Evolutionary conservation across 176 grass and related monocot genomes (phyloP).

Genomic region (Carex pumila): DNA sequence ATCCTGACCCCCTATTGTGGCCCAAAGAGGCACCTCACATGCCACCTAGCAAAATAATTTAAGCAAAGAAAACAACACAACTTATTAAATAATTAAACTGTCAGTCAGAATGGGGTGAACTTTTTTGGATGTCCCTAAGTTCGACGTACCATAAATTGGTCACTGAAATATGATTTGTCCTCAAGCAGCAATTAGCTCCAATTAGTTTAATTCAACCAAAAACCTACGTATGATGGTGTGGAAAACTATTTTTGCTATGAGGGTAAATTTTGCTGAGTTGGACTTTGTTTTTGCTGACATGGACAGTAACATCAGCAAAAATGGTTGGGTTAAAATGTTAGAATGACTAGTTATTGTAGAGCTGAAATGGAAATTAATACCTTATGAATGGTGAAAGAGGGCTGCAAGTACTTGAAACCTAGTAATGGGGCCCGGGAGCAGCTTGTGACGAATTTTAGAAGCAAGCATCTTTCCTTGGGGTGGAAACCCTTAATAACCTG

Average conservation of each 20-base stretch:
- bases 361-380: slow-evolving; percentile 25
- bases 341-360: background rate
- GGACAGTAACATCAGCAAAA: background rate
- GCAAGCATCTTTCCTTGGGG: slow-evolving; percentile 70
- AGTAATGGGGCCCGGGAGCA: slow-evolving; percentile 93
- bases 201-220: background rate
- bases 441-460: slow-evolving; percentile 92
- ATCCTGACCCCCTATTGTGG: slow-evolving; percentile 86
- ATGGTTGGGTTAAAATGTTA: background rate
- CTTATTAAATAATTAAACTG: background rate
- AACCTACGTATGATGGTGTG: background rate
- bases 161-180: background rate
- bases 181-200: background rate
- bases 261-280: background rate
- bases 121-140: background rate
- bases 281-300: background rate
- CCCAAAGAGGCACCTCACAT: slow-evolving; percentile 86
- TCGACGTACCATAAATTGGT: background rate
- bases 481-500: slow-evolving; percentile 85
- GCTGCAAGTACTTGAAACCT: slow-evolving; percentile 90
- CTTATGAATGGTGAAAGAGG: slow-evolving; percentile 95
- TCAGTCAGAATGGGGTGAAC: background rate
- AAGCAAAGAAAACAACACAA: background rate
- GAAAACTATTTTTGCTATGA: background rate
- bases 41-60: slow-evolving; percentile 44